Base-by-base conservation (phyloP, 768 basidiomycete species). In the Xerocomellus chrysenteron region DNA sequence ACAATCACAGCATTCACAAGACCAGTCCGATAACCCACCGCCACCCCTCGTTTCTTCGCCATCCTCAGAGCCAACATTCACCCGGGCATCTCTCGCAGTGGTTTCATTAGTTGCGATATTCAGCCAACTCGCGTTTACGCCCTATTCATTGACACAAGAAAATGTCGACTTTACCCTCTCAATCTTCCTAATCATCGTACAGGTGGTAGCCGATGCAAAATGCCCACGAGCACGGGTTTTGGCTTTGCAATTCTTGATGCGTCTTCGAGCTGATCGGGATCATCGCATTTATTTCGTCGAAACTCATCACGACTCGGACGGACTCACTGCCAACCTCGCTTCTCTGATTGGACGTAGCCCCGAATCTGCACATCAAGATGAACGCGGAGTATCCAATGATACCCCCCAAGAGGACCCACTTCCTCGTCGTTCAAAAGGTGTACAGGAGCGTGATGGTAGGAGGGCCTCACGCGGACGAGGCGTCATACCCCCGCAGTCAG, bases 191-290 rank as follows among this genome's bases (percentile, higher is more conserved):
- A 73, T 75, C 44, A 71, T 91, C 44, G 64, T 90, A 14, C 70
- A 75, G 19, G 68, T 88, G 14, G 65, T 80, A 5, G 64, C 71
- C 0, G 68, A 75, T 21, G 78, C 80, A 2, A 78, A 75, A 58
- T 83, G 84, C 10, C 63, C 83, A 0, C 76, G 82, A 40, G 87
- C 88, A 0, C 78, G 92, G 24, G 68, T 98, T 17, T 76, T 84
- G 13, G 79, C 88, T 5, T 75, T 98, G 19, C 92, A 94, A 67
- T 97, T 96, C 77, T 69, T 97, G 60, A 85, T 94, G 77, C 85
- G 92, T 14, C 76, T 98, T 19, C 81, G 96, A 53, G 94, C 90
- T 1, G 95, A 97, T 67, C 84, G 91, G 1, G 90, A 94, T 62
- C 96, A 99, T 66, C 80, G 87, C 12, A 65, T 98, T 40, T 97